Percentiles rank a stretch among this genome's conserved stretches.
Evolutionary conservation across 345 rosid species (phyloP).

Genomic region (Cochlearia excelsa): DNA sequence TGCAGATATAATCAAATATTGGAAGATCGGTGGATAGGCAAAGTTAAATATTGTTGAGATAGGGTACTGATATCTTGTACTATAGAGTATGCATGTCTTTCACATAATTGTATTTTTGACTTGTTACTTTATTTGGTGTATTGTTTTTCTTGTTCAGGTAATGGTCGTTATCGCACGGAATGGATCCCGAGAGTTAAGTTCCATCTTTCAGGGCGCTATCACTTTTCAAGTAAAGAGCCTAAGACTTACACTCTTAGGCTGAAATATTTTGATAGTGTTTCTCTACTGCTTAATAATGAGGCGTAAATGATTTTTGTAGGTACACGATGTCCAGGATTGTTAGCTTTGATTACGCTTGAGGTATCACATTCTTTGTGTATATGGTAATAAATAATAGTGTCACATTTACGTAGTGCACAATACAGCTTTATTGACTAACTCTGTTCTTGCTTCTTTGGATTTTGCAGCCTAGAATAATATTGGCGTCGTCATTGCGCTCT

Average conservation of each 20-base stretch:
- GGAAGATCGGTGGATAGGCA: conserved; percentile 47
- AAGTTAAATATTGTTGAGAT: conserved; percentile 58
- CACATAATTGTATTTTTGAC: conserved; percentile 17
- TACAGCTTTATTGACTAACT: not conserved
- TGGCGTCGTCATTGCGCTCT: conserved; percentile 51
- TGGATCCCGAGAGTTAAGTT: conserved; percentile 46
- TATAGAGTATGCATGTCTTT: conserved; percentile 8
- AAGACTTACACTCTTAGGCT: not conserved
- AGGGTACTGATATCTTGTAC: conserved; percentile 36
- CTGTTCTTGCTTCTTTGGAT: conserved; percentile 12
- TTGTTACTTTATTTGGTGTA: conserved; percentile 15
- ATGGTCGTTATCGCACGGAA: conserved; percentile 66
- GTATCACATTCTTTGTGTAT: conserved; percentile 32
- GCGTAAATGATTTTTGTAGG: conserved; percentile 34
- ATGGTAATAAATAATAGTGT: conserved; percentile 36
- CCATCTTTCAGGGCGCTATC: conserved; percentile 41
- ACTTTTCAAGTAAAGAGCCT: conserved; percentile 47
- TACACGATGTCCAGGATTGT: conserved; percentile 61
- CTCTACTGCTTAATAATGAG: conserved; percentile 11
- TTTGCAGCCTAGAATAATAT: conserved; percentile 50
- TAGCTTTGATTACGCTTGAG: conserved; percentile 55
- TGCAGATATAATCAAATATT: conserved; percentile 39
- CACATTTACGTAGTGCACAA: not conserved
- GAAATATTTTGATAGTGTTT: conserved; percentile 4
- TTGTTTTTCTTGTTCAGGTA: conserved; percentile 39